These are phyloP conservation scores for Kurtzmaniella quercitrusa DNA, from an alignment of 1,139 yeast genomes.

Conservation along the genomic window DNA sequence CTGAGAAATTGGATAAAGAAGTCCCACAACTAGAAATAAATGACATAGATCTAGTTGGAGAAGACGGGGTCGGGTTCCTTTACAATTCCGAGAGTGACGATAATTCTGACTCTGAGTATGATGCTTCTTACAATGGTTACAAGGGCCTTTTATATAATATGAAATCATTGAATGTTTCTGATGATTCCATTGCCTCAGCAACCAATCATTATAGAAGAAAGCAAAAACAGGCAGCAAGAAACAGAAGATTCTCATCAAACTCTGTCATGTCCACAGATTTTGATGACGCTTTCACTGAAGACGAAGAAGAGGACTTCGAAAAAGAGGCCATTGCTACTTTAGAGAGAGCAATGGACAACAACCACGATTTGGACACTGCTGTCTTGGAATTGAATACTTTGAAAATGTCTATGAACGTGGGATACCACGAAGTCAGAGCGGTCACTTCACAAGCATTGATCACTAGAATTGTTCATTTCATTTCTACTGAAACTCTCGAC, in stretches of 20 bases:
- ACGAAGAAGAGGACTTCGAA: conserved; percentile 78
- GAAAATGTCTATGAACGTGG: conserved; percentile 95
- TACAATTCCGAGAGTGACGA: conserved; percentile 50
- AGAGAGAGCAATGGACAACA: conserved; percentile 83
- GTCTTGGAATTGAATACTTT: conserved; percentile 86
- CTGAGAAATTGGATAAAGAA: conserved; percentile 3
- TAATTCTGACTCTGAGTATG: conserved; percentile 35
- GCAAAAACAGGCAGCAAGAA: conserved; percentile 18
- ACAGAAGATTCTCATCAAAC: conserved; percentile 34
- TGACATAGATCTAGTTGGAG: conserved; percentile 48
- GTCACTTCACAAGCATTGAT: conserved; percentile 77
- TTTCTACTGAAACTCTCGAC: conserved; percentile 69
- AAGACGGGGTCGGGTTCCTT: conserved; percentile 54
- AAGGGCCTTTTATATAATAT: conserved; percentile 54
- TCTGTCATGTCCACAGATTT: conserved; percentile 39
- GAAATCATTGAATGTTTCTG: conserved; percentile 66
- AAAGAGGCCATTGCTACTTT: conserved; percentile 93
- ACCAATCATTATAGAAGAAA: conserved; percentile 41
- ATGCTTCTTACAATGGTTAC: conserved; percentile 19
- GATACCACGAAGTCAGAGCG: conserved; percentile 84
- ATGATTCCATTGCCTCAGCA: conserved; percentile 68
- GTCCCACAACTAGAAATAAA: conserved; percentile 10
- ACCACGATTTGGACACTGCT: conserved; percentile 92
- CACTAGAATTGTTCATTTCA: conserved; percentile 62
- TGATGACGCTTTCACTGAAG: conserved; percentile 31